Evolutionary conservation across 2,329 filamentous ascomycete genomes (phyloP).

Genomic region (Ophiostoma piceae): DNA sequence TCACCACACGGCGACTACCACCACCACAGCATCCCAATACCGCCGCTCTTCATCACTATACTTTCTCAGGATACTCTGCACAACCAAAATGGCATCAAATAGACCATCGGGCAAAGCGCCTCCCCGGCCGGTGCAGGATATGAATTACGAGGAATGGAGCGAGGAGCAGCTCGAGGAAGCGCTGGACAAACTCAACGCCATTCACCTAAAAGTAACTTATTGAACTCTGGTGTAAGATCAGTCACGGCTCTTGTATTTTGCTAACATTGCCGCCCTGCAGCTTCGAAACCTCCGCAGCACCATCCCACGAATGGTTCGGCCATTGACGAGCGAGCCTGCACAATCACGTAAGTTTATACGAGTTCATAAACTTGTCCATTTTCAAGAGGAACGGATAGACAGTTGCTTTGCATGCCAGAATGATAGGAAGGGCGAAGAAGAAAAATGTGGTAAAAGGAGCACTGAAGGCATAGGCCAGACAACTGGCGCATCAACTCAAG

Average conservation of each 20-base stretch:
- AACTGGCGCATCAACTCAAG: neutral
- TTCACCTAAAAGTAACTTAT: slow-evolving; percentile 48
- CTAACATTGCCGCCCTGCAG: slow-evolving; percentile 31
- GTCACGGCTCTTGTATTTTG: neutral
- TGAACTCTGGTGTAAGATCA: neutral
- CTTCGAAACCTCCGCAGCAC: slow-evolving; percentile 45
- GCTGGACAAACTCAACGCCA: slow-evolving; percentile 47
- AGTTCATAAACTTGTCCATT: too few species aligned
- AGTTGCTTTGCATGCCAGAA: too few species aligned
- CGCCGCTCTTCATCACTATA: neutral
- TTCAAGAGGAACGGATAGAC: too few species aligned
- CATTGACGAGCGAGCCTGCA: slow-evolving; percentile 45
- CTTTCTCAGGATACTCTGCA: neutral
- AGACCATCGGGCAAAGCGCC: slow-evolving; percentile 14
- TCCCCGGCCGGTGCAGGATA: slow-evolving; percentile 7
- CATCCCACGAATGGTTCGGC: slow-evolving; percentile 48
- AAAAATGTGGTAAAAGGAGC: too few species aligned
- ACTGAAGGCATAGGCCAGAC: neutral
- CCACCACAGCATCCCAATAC: neutral
- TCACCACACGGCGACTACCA: neutral
- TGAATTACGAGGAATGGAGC: slow-evolving; percentile 37
- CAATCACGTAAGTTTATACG: slow-evolving; percentile 43
- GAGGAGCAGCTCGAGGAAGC: slow-evolving; percentile 48
- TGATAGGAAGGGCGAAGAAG: too few species aligned
- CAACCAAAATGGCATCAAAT: slow-evolving; percentile 24